Evolutionary conservation across 1,139 yeast genomes (phyloP), one percentile per base, ranked within the genome.

Genomic region (Taphrina communis): DNA sequence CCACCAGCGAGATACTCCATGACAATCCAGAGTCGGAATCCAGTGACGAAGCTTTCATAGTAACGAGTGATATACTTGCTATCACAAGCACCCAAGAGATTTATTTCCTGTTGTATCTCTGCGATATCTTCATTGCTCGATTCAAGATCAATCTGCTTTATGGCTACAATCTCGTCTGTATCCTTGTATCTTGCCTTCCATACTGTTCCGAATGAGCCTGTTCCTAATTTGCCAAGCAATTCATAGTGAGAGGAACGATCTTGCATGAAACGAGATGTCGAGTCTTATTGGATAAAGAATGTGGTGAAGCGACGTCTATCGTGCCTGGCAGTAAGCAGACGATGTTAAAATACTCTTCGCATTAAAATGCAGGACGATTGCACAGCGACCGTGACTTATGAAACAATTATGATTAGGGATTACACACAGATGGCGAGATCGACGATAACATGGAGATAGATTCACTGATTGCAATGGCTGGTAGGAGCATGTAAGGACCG

Each of bases 151-250:
- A 91, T 88, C 70, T 74, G 75, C 56, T 74, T 74, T 36, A 74
- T 70, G 0, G 76, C 76, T 19, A 73, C 73, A 17, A 72, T 65
- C 51, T 72, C 71, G 5, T 74, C 74, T 6, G 75, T 69, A 6
- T 69, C 72, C 38, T 72, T 82, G 73, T 89, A 86, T 9, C 85
- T 76, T 0, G 94, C 97, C 63, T 88, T 81, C 78, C 88, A 91
- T 1, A 91, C 97, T 0, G 88, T 89, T 0, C 97, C 97, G 77
- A 90, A 91, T 4, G 94, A 93, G 0, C 97, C 97, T 69, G 90
- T 81, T 1, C 97, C 97, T 0, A 91, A 86, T 76, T 90, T 93
- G 73, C 88, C 93, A 72, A 83, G 84, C 4, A 91, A 83, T 62
- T 85, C 81, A 73, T 85, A 86, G 75, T 85, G 87, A 69, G 48